These are phyloP conservation scores for Acorus gramineus DNA, from an alignment of 106 monocot species.

Conservation along the genomic window DNA sequence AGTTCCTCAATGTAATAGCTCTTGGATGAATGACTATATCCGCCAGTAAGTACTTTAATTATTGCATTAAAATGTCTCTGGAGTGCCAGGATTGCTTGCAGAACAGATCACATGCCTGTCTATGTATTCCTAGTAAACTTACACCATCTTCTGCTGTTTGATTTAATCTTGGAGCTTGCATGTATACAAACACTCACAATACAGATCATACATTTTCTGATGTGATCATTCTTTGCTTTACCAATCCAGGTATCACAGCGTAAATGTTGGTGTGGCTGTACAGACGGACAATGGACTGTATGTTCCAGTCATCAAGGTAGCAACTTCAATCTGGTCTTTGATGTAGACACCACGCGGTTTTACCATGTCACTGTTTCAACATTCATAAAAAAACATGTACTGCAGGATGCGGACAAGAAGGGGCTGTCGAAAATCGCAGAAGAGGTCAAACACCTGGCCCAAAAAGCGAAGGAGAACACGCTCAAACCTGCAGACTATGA, in stretches of 20 bases:
- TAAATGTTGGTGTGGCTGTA: conserved; percentile 92
- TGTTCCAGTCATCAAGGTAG: conserved; percentile 93
- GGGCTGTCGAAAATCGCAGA: conserved; percentile 76
- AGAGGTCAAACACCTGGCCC: conserved; percentile 83
- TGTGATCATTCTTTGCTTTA: neutral
- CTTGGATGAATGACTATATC: conserved; percentile 97
- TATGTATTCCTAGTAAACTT: neutral
- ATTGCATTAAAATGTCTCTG: neutral
- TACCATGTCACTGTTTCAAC: neutral
- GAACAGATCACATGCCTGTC: too few relatives aligned
- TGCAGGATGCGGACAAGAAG: conserved; percentile 97
- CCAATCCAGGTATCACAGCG: conserved; percentile 59
- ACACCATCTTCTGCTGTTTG: neutral
- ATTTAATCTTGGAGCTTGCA: too few relatives aligned
- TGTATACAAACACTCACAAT: neutral
- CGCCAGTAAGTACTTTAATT: conserved; percentile 59
- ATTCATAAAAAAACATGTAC: neutral
- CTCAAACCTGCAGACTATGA: conserved; percentile 95
- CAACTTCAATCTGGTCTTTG: neutral
- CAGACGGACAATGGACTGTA: conserved; percentile 92
- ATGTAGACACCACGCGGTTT: neutral
- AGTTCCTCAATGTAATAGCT: conserved; percentile 95
- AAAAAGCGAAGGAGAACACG: conserved; percentile 84
- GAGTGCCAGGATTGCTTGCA: too few relatives aligned
- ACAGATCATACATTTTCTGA: neutral